These are phyloP conservation scores for Magnaporthiopsis poae DNA, from an alignment of 2,329 filamentous ascomycete genomes.

Conservation along the genomic window DNA sequence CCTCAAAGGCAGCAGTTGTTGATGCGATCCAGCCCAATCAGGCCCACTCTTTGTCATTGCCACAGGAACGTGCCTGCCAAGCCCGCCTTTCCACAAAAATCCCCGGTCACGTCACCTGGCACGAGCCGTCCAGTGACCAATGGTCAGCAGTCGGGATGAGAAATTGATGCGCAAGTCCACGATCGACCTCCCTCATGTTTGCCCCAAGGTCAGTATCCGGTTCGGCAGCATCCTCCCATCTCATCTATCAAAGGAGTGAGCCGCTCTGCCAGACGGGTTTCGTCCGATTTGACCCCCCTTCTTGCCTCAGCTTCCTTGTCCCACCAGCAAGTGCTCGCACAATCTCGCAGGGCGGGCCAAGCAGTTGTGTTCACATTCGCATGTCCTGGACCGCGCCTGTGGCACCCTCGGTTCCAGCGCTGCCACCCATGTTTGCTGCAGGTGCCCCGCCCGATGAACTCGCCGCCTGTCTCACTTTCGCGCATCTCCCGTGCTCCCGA, in stretches of 20 bases:
- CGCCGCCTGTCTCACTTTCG: background rate
- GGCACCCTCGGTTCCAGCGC: background rate
- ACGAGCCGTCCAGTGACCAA: background rate
- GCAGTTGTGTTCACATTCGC: background rate
- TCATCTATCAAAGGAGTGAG: no score
- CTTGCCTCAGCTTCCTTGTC: no score
- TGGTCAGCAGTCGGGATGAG: background rate
- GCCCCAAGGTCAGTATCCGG: no score
- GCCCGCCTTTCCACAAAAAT: background rate
- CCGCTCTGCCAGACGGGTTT: no score
- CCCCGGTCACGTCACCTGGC: background rate
- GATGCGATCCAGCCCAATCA: constrained; percentile 6
- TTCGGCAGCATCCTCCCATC: no score
- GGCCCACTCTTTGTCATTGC: constrained; percentile 2
- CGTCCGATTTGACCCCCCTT: no score
- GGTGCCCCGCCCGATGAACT: background rate
- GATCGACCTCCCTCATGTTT: no score
- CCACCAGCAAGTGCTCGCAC: no score
- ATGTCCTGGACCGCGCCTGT: background rate
- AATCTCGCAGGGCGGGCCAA: no score
- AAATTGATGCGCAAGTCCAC: no score
- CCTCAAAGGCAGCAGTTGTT: background rate
- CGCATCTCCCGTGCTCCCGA: background rate
- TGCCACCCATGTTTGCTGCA: background rate
- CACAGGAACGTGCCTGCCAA: constrained; percentile 5